Evolutionary conservation across 352 stramenopile species (phyloP).

Genomic region (Plasmopara halstedii): DNA sequence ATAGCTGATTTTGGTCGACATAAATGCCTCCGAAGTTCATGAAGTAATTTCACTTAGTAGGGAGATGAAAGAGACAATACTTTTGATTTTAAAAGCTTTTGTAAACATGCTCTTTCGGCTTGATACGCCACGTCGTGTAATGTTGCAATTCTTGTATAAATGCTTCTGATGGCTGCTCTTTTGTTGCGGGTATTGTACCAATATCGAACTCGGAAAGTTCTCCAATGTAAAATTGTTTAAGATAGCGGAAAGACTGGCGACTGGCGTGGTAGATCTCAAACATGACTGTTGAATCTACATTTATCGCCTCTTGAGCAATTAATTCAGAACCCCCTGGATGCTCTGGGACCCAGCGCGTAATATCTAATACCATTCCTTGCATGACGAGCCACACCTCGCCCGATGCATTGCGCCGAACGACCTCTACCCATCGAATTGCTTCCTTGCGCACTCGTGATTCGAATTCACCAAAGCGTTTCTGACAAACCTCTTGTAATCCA

Average conservation of each 20-base stretch:
- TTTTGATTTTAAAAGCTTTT: conserved; percentile 65
- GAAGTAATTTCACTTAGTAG: no score
- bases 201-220: conserved; percentile 67
- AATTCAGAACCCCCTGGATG: no score
- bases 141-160: conserved; percentile 74
- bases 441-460: conserved; percentile 74
- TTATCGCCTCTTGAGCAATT: conserved; percentile 80
- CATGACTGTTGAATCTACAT: conserved; percentile 84
- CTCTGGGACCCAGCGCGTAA: conserved; percentile 83
- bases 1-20: no score
- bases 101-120: conserved; percentile 49
- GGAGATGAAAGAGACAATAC: no score
- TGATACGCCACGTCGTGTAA: conserved; percentile 78
- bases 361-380: conserved; percentile 85
- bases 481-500: conserved; percentile 70
- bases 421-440: conserved; percentile 73
- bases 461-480: conserved; percentile 67
- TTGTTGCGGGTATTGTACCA: conserved; percentile 36
- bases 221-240: conserved; percentile 90
- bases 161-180: conserved; percentile 40
- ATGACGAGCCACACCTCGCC: conserved; percentile 84
- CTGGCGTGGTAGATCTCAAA: conserved; percentile 90
- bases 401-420: conserved; percentile 58
- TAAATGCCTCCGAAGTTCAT: no score
- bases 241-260: conserved; percentile 86